Evolutionary conservation across 2,329 filamentous ascomycete species (phyloP), one percentile per base, ranked within the genome.

Genomic region (Fusarium sp.): DNA sequence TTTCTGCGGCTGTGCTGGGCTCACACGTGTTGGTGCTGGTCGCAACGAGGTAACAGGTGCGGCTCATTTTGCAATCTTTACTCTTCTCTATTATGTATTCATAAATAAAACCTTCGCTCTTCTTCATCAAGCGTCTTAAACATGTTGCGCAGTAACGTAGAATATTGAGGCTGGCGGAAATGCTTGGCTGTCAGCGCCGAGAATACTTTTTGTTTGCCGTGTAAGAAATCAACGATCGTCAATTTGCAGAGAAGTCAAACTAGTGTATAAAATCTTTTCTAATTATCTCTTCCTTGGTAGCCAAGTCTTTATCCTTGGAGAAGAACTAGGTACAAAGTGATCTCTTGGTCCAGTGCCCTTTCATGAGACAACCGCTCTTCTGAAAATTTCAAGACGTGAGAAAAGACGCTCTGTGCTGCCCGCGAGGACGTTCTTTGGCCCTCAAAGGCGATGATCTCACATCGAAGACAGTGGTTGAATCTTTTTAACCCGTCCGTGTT

Each of bases 401-500:
- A 38, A 38, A 10, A 12, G 34, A 2, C 18, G 10, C 6, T 38
- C 34, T n/a, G 34, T 38, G 34, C 34, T 38, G 3, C 18, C 18
- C 34, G 10, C 18, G 10, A 38, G 34, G 34, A n/a, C 11, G 10
- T 38, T 38, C 18, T 12, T 38, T 2, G n/a, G n/a, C 7, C 34
- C 9, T 38, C 18, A 2, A 38, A n/a, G 34, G 34, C 34, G 34
- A 38, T n/a, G 18, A 7, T 12, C 5, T 38, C 34, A 38, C 34
- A 38, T 38, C 18, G 16, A 53, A 56, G 63, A 68, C 34, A 52
- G 52, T 47, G 49, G 49, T 65, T 71, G 67, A 70, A 54, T 46
- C 41, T 44, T 41, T 55, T 56, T 64, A 25, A 40, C 34, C 54
- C 58, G 58, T 56, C 46, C 41, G 58, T 70, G 67, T 70, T 70